A percentile compares a stretch with the other conserved stretches of the same genome.
Evolutionary conservation across 805 yeast genomes (phyloP).

Genomic region (Kodamaea restingae): DNA sequence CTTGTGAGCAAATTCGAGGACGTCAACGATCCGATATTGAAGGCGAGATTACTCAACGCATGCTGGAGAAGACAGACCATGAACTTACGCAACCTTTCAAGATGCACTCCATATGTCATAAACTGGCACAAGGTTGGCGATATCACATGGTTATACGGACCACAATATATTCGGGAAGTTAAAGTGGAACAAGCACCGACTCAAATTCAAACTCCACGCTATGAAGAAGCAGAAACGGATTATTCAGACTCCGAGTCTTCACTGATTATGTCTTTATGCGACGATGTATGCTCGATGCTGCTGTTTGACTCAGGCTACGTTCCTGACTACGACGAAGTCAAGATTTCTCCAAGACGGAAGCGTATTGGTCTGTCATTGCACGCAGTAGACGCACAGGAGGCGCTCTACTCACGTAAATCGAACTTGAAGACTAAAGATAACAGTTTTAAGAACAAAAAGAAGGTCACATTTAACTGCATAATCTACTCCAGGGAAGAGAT

Average conservation of each 20-base stretch:
- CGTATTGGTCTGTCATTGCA: neutral
- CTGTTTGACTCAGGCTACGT: conserved; percentile 15
- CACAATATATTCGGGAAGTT: conserved; percentile 19
- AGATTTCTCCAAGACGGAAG: neutral
- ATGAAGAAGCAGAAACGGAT: neutral
- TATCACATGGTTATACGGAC: conserved; percentile 54
- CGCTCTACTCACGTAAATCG: conserved; percentile 6
- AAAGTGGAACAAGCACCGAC: neutral
- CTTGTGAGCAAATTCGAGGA: conserved; percentile 14
- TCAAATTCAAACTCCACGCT: neutral
- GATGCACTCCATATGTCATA: conserved; percentile 40
- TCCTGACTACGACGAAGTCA: conserved; percentile 11
- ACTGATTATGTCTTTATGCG: conserved; percentile 5
- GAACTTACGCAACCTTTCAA: conserved; percentile 24
- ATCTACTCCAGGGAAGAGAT: conserved; percentile 44
- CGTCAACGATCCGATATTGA: neutral
- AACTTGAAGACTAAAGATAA: conserved; percentile 3
- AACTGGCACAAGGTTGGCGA: conserved; percentile 56
- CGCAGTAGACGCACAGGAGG: neutral
- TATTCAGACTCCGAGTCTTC: neutral
- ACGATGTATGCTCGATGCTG: conserved; percentile 12
- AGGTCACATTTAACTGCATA: conserved; percentile 40
- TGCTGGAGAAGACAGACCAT: conserved; percentile 40
- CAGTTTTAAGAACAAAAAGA: conserved; percentile 16
- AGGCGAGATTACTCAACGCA: conserved; percentile 27